Base-by-base conservation (phyloP, 169 alveolate species). In the Cystoisospora suis region DNA sequence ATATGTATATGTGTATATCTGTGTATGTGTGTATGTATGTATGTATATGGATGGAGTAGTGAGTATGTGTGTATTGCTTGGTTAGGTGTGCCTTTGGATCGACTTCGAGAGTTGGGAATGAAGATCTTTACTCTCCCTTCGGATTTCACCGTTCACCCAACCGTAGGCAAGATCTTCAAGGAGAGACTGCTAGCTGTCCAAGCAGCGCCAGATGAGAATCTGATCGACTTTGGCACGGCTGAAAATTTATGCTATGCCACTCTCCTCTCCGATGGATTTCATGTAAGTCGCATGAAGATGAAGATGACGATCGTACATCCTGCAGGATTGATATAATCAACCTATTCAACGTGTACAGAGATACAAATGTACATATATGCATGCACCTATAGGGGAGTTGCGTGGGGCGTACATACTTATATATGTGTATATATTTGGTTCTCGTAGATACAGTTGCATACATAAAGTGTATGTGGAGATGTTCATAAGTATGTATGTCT, bases 221-320 rank as follows among this genome's bases (percentile, higher is more conserved):
- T 94, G 3, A 97, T 98, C 32, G 99, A 98, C 88, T 97, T 96
- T 92, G 99, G 98, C 0, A 94, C 98, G 0, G 99, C 99, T 23
- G 99, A 98, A 89, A 95, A 96, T 46, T 90, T 98, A 58, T 99
- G 99, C 17, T 98, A 95, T 89, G 99, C 99, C 9, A 87, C 99
- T 12, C 95, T 98, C 20, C 94, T 98, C 12, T 89, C 96, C 27
- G 99, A 98, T 86, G 99, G 99, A 27, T 96, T 96, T 91, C 97
- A 96, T 81, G 91, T 90, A 38, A 32, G 91, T 17, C 77, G 15
- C 23, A 9, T 32, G 72, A n/a, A 17, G 7, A 23, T 23, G 23
- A 65, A 65, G 79, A 65, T n/a, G 79, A n/a, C 17, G 12, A 65
- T 7, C n/a, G n/a, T n/a, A n/a, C n/a, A n/a, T n/a, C n/a, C n/a